phyloP scores from a whole-genome alignment of 2,329 filamentous ascomycete genomes.

The Paracorniculantispora psalliotae region DNA sequence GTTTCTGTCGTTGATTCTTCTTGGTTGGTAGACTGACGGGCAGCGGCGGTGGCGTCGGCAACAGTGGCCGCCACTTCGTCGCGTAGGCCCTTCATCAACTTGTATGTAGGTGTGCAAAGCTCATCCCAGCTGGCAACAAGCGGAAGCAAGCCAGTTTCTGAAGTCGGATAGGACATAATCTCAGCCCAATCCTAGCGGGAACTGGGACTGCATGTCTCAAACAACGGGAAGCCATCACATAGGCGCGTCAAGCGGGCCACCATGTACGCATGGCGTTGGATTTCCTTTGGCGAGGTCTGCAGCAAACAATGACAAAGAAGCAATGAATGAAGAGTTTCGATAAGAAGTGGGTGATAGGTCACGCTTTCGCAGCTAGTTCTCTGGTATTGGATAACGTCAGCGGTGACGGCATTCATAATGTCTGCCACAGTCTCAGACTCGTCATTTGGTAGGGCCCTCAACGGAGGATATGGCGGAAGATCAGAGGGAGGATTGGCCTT shows the following conservation, averaged over 20 bases:
- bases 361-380: slow-evolving; percentile 23
- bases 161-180: slow-evolving; percentile 60
- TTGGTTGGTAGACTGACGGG: too few species aligned
- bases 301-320: slow-evolving; percentile 74
- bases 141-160: slow-evolving; percentile 54
- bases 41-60: too few species aligned
- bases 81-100: slow-evolving; percentile 19
- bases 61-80: background rate
- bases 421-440: background rate
- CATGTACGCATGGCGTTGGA: slow-evolving; percentile 76
- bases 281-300: slow-evolving; percentile 72
- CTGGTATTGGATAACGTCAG: background rate
- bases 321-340: slow-evolving; percentile 72
- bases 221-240: slow-evolving; percentile 75
- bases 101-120: slow-evolving; percentile 19
- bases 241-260: slow-evolving; percentile 69
- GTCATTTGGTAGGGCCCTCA: slow-evolving; percentile 25
- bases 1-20: too few species aligned
- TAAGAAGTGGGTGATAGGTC: slow-evolving; percentile 76
- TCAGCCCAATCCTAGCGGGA: slow-evolving; percentile 78
- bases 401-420: background rate
- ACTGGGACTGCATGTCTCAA: slow-evolving; percentile 66
- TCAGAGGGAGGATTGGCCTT: slow-evolving; percentile 59
- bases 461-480: slow-evolving; percentile 61
- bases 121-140: slow-evolving; percentile 63